These are phyloP conservation scores for Aspergillus tanneri DNA, from an alignment of 2,329 filamentous ascomycete genomes.

Conservation along the genomic window DNA sequence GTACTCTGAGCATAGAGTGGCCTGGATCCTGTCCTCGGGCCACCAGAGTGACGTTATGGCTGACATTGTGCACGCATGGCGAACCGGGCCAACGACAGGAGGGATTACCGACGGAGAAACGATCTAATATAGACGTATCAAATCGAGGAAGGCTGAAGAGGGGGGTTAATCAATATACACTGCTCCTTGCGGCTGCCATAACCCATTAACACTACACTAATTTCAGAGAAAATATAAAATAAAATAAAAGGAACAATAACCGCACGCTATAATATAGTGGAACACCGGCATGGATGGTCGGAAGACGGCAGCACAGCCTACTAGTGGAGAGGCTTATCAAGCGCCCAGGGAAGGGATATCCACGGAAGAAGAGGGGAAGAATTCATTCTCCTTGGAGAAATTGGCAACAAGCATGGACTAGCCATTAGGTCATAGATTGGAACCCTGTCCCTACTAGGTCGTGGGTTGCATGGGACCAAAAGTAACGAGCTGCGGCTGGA, in stretches of 20 bases:
- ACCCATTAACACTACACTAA: background rate
- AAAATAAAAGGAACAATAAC: slow-evolving; percentile 12
- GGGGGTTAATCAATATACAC: background rate
- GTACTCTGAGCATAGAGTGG: slow-evolving; percentile 44
- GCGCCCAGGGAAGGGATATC: slow-evolving; percentile 26
- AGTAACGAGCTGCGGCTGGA: background rate
- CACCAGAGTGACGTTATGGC: slow-evolving; percentile 42
- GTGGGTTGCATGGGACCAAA: background rate
- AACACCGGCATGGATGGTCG: slow-evolving; percentile 8
- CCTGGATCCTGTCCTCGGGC: slow-evolving; percentile 47
- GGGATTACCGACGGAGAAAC: slow-evolving; percentile 1
- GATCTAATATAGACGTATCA: slow-evolving; percentile 11
- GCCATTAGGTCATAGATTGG: background rate
- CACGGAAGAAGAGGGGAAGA: slow-evolving; percentile 1
- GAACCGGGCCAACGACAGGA: slow-evolving; percentile 8
- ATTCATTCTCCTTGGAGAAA: too few relatives aligned
- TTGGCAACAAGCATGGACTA: background rate
- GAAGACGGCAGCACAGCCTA: slow-evolving; percentile 5
- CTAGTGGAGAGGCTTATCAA: slow-evolving; percentile 27
- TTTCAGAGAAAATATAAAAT: slow-evolving; percentile 3
- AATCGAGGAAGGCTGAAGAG: background rate
- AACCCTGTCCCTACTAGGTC: too few relatives aligned
- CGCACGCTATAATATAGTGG: slow-evolving; percentile 4
- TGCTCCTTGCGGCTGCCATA: background rate
- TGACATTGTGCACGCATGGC: slow-evolving; percentile 27